A percentile compares a stretch with the other conserved stretches of the same genome.
phyloP scores from a whole-genome alignment of 2,329 filamentous ascomycete genomes.

The Nakataea oryzae region DNA sequence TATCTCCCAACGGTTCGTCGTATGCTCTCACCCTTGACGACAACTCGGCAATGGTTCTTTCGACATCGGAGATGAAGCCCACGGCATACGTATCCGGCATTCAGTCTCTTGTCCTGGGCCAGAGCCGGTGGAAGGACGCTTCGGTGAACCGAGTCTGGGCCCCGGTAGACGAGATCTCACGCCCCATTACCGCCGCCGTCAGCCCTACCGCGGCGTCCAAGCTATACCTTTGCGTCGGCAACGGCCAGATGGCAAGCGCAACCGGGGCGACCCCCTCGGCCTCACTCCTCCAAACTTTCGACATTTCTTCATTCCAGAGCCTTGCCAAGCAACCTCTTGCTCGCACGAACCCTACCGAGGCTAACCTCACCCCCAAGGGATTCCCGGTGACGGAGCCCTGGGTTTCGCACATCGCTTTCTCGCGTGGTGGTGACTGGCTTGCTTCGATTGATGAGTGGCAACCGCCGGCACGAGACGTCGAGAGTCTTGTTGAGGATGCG shows the following conservation, averaged over 20 bases:
- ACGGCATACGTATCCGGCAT: slow-evolving; percentile 77
- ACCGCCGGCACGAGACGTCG: slow-evolving; percentile 59
- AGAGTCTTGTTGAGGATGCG: slow-evolving; percentile 34
- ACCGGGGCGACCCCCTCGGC: slow-evolving; percentile 37
- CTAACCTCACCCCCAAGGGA: slow-evolving; percentile 65
- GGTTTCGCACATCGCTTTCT: slow-evolving; percentile 65
- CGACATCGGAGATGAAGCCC: slow-evolving; percentile 79
- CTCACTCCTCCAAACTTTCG: slow-evolving; percentile 70
- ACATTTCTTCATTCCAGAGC: slow-evolving; percentile 68
- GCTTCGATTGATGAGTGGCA: slow-evolving; percentile 88
- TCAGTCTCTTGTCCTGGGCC: slow-evolving; percentile 50
- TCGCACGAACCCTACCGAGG: slow-evolving; percentile 74
- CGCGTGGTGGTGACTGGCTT: slow-evolving; percentile 76
- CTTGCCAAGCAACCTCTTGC: slow-evolving; percentile 81
- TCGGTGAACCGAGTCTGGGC: slow-evolving; percentile 42
- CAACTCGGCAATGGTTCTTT: slow-evolving; percentile 84
- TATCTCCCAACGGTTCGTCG: slow-evolving; percentile 68
- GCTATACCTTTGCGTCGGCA: slow-evolving; percentile 58
- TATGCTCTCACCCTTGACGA: slow-evolving; percentile 83
- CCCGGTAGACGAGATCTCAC: slow-evolving; percentile 28
- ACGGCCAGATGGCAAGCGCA: slow-evolving; percentile 45
- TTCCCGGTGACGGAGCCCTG: slow-evolving; percentile 66
- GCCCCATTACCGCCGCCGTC: slow-evolving; percentile 48
- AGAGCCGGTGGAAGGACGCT: slow-evolving; percentile 38
- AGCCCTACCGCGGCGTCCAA: slow-evolving; percentile 52